These are phyloP conservation scores for Diaporthe destruens DNA, from an alignment of 2,329 filamentous ascomycete genomes.

Conservation along the genomic window DNA sequence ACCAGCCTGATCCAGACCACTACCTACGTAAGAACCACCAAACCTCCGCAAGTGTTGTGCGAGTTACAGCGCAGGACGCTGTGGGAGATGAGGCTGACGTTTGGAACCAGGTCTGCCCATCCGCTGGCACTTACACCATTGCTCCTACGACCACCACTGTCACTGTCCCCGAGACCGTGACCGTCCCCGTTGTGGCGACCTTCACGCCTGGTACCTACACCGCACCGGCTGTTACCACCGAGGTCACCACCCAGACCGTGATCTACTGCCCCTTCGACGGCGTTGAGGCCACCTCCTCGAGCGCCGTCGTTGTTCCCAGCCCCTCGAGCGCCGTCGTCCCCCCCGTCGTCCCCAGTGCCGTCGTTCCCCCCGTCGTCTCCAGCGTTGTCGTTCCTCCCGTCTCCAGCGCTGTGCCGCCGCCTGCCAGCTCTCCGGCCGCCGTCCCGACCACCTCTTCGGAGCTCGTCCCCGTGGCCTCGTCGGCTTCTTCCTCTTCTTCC, in stretches of 20 bases:
- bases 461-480: constrained; percentile 46
- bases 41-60: not conserved
- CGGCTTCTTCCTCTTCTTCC: constrained; percentile 46
- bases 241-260: constrained; percentile 76
- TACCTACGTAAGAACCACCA: constrained; percentile 62
- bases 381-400: constrained; percentile 69
- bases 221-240: constrained; percentile 74
- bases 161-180: constrained; percentile 64
- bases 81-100: constrained; percentile 3
- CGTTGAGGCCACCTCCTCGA: constrained; percentile 52
- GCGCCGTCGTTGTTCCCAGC: constrained; percentile 44
- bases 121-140: constrained; percentile 81
- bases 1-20: constrained; percentile 78
- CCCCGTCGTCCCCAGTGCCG: constrained; percentile 44
- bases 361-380: constrained; percentile 51
- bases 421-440: constrained; percentile 72
- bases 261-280: constrained; percentile 78
- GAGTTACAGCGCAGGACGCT: not conserved
- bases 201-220: constrained; percentile 81
- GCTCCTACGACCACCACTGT: constrained; percentile 74
- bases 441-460: constrained; percentile 36
- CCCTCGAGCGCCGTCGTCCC: constrained; percentile 9
- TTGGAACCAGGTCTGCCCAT: constrained; percentile 68
- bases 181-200: constrained; percentile 75
- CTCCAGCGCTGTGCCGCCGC: constrained; percentile 79